Base-by-base conservation (phyloP, 352 stramenopile genomes). In the Globisporangium acanthophoron region DNA sequence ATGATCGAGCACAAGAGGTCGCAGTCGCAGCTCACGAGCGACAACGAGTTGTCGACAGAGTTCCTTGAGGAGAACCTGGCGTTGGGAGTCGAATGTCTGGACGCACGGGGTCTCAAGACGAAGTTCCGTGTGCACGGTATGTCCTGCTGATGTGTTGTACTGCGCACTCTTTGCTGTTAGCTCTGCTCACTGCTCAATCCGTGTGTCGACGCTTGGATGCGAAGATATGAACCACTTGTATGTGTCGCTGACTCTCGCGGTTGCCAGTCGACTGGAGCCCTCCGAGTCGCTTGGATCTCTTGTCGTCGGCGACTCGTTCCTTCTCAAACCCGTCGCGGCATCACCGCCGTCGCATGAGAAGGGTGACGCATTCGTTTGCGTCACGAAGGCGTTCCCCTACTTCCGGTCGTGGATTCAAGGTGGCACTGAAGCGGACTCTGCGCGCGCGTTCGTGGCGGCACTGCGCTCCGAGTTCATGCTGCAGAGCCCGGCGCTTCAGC, bases 391-490 rank as follows among this genome's bases (percentile, higher is more conserved):
- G 29, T 90, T 92, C 50, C 59, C 78, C 6, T 79, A 81, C 60
- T 80, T 90, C 47, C 74, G 75, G 3, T 83, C 80, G 13, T 92
- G 82, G 82, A 61, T 82, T 48, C 71, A 85, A 45, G 35, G 49
- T 1, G 76, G 78, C 0, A 48, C 67, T 8, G 80, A 92, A 59
- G 69, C 70, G 4, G 65, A 79, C 5, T 71, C 67, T 47, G 73
- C 79, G 35, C 62, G 66, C 3, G 59, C 67, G 8, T 46, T 86
- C 11, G 64, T 85, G 16, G 52, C 60, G 3, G 69, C 67, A 1
- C 62, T 92, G 3, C 69, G 75, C 47, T 92, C 82, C 0, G 76
- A 87, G 11, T 89, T 88, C 47, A 90, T 90, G 66, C 60, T 88
- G 0, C 67, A 84, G 39, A 83, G 69, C 43, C 61, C 67, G 5